Percentiles rank a stretch among this genome's conserved stretches.
Evolutionary conservation across 768 basidiomycete species (phyloP).

Genomic region (Amanita molliuscula): DNA sequence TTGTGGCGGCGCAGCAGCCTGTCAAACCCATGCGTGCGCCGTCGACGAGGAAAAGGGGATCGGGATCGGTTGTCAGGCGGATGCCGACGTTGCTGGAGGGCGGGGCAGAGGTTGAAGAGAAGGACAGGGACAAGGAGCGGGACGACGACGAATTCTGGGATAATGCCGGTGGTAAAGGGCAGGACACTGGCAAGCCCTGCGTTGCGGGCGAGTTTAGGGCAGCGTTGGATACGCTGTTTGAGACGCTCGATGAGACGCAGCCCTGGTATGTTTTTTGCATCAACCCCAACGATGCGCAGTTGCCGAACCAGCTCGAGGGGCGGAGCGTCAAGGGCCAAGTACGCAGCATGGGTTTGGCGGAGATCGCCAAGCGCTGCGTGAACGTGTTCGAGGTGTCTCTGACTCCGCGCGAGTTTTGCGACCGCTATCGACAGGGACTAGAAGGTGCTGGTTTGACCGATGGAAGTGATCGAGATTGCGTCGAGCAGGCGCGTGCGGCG

Average conservation of each 20-base stretch:
- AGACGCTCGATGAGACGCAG: constrained; percentile 83
- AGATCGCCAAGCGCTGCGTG: constrained; percentile 58
- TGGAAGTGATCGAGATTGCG: constrained; percentile 47
- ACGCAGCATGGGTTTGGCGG: constrained; percentile 65
- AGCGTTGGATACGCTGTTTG: constrained; percentile 78
- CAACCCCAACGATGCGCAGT: constrained; percentile 90
- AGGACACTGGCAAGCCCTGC: constrained; percentile 44
- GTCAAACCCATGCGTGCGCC: constrained; percentile 93
- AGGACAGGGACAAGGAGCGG: constrained; percentile 45
- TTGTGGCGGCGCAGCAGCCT: constrained; percentile 88
- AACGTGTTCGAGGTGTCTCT: constrained; percentile 77
- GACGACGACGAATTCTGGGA: constrained; percentile 19
- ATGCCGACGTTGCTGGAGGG: constrained; percentile 42
- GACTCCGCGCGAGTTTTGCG: constrained; percentile 78
- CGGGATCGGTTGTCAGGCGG: constrained; percentile 37
- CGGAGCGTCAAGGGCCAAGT: constrained; percentile 90
- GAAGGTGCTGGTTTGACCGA: constrained; percentile 44
- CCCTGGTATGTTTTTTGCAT: constrained; percentile 89
- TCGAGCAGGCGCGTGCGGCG: constrained; percentile 46
- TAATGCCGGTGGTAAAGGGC: constrained; percentile 30
- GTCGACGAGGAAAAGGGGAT: constrained; percentile 75
- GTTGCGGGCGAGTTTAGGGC: constrained; percentile 84
- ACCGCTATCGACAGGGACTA: constrained; percentile 69
- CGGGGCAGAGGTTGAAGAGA: constrained; percentile 25
- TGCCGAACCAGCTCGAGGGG: constrained; percentile 91